Conservation (phyloP, 2,329 filamentous ascomycete species). For the Aspergillus hortae region DNA sequence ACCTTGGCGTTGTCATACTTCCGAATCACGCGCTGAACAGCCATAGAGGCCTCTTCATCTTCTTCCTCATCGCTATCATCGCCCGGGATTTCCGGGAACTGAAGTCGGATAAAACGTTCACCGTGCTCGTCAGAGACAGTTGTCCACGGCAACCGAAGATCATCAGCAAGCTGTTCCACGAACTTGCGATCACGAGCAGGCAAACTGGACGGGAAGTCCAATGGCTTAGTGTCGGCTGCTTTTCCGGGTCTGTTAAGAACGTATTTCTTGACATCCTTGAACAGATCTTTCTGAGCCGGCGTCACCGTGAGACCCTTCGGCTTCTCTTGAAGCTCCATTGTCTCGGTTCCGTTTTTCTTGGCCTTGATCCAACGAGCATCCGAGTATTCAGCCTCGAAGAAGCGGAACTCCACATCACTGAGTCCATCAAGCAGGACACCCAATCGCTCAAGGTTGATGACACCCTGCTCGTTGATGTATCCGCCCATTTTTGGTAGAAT, state of each 20-base stretch:
- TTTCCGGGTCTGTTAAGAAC: conserved; percentile 65
- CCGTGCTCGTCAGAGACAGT: conserved; percentile 62
- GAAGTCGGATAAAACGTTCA: conserved; percentile 63
- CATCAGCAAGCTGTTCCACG: conserved; percentile 77
- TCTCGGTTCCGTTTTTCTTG: conserved; percentile 70
- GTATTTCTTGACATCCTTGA: conserved; percentile 77
- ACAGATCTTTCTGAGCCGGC: conserved; percentile 74
- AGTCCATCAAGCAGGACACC: conserved; percentile 76
- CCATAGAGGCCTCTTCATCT: conserved; percentile 79
- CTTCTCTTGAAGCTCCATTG: conserved; percentile 56
- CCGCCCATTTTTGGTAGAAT: conserved; percentile 82
- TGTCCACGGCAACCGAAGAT: conserved; percentile 63
- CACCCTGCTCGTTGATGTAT: conserved; percentile 93
- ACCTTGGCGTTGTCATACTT: conserved; percentile 88
- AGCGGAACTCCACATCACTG: conserved; percentile 82
- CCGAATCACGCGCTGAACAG: conserved; percentile 79
- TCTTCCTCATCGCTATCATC: conserved; percentile 62
- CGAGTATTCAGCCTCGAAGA: conserved; percentile 85
- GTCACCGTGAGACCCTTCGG: conserved; percentile 69
- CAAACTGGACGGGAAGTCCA: conserved; percentile 71
- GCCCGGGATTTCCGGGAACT: conserved; percentile 53
- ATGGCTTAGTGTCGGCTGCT: conserved; percentile 44
- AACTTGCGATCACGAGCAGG: conserved; percentile 89
- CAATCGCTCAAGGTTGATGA: conserved; percentile 81
- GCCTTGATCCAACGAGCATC: conserved; percentile 90